These are phyloP conservation scores for Populus simonii DNA, from an alignment of 345 rosid species.

Conservation along the genomic window DNA sequence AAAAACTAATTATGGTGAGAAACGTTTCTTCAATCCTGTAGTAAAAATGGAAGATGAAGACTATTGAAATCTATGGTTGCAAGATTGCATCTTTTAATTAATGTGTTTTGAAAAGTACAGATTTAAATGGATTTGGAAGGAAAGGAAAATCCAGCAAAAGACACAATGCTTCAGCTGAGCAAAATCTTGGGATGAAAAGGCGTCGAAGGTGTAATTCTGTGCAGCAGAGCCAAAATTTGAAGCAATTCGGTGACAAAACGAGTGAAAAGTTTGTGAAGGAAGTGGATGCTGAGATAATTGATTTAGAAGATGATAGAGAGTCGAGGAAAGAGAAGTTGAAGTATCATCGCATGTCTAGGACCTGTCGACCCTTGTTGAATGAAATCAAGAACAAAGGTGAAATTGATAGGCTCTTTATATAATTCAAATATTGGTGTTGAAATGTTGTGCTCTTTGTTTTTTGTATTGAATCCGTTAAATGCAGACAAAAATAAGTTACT, in stretches of 20 bases:
- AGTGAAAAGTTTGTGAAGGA: conserved; percentile 22
- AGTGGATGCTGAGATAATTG: conserved; percentile 1
- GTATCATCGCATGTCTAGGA: background rate
- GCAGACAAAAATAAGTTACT: conserved; percentile 10
- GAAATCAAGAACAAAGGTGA: conserved; percentile 15
- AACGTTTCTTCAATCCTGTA: background rate
- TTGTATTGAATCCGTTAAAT: background rate
- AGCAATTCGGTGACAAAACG: background rate
- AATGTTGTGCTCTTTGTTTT: background rate
- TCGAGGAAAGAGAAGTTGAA: background rate
- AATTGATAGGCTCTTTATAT: conserved; percentile 20
- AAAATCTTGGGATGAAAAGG: conserved; percentile 8
- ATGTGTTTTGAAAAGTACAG: conserved; percentile 20
- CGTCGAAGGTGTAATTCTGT: background rate
- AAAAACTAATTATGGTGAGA: conserved; percentile 5
- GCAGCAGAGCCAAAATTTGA: background rate
- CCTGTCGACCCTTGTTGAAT: background rate
- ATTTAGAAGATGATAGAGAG: conserved; percentile 3
- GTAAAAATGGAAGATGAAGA: conserved; percentile 33
- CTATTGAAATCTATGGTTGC: conserved; percentile 14
- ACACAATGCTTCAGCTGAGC: conserved; percentile 6
- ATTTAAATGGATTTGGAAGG: conserved; percentile 3
- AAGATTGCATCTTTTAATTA: background rate
- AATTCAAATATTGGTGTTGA: background rate
- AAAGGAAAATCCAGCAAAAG: conserved; percentile 18